Evolutionary conservation across 73 alveolate genomes (phyloP).

Genomic region (Paramecium octaurelia): DNA sequence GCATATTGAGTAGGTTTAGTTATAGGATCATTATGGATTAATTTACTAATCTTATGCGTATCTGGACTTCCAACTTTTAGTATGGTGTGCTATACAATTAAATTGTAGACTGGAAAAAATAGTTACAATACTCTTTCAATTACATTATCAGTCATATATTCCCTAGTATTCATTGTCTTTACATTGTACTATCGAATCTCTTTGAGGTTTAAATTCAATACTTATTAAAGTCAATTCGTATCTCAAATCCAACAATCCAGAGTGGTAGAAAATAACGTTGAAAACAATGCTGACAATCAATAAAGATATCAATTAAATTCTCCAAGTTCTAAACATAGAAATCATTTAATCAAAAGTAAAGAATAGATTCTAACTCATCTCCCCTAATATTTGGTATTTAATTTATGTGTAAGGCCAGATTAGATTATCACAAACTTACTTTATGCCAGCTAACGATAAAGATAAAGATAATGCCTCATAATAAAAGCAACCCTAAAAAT

Average conservation of each 20-base stretch:
- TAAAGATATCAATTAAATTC: not conserved
- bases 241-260: not conserved
- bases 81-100: not conserved
- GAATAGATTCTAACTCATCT: not conserved
- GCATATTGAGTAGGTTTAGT: not conserved
- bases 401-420: not conserved
- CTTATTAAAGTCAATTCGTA: not conserved
- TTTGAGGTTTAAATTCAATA: not conserved
- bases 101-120: not conserved
- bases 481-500: not conserved
- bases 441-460: not conserved
- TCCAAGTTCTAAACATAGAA: not conserved
- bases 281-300: not conserved
- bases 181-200: not conserved
- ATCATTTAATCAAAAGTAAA: not conserved
- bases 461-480: not conserved
- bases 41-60: not conserved
- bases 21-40: slow-evolving; percentile 45
- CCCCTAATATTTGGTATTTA: not conserved
- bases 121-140: not conserved
- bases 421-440: slow-evolving; percentile 23
- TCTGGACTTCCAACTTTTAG: slow-evolving; percentile 10
- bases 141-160: slow-evolving; percentile 5
- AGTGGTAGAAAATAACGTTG: not conserved
- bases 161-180: not conserved